Conservation (phyloP, 768 basidiomycete species). For the Psilocybe cyanescens region DNA sequence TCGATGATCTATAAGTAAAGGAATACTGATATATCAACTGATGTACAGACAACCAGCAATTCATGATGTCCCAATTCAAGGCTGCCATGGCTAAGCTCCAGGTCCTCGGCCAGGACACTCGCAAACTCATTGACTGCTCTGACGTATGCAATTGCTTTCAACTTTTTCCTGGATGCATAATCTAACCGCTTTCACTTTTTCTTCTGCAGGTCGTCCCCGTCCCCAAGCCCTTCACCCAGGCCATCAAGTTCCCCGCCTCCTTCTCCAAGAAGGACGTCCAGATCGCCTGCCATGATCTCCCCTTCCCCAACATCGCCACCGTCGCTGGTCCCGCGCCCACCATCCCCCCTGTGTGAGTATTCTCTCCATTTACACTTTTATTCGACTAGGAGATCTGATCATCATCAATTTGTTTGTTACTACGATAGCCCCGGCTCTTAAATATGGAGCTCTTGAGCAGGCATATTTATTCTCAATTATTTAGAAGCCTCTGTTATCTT, state of each 20-base stretch:
- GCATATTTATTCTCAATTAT: conserved; percentile 1
- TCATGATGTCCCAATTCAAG: conserved; percentile 28
- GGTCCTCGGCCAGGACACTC: conserved; percentile 31
- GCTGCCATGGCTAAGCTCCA: conserved; percentile 37
- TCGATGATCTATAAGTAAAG: background rate
- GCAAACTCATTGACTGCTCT: conserved; percentile 37
- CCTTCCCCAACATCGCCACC: conserved; percentile 20
- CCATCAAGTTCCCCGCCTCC: conserved; percentile 24
- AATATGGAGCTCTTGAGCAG: background rate
- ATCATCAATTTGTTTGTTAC: background rate
- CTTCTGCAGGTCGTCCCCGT: conserved; percentile 14
- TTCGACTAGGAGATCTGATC: background rate
- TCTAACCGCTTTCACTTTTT: background rate
- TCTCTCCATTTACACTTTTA: background rate
- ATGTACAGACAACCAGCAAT: conserved; percentile 22
- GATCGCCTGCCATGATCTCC: conserved; percentile 15
- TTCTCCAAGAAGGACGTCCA: conserved; percentile 24
- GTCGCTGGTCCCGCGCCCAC: conserved; percentile 22
- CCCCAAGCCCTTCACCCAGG: conserved; percentile 13
- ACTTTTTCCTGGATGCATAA: background rate
- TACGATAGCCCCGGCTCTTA: conserved; percentile 13
- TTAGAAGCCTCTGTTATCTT: background rate
- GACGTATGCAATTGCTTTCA: conserved; percentile 23
- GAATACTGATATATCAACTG: background rate
- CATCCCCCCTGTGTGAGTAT: conserved; percentile 19